phyloP scores from a whole-genome alignment of 129 eudicot genomes.

The Tagetes erecta region DNA sequence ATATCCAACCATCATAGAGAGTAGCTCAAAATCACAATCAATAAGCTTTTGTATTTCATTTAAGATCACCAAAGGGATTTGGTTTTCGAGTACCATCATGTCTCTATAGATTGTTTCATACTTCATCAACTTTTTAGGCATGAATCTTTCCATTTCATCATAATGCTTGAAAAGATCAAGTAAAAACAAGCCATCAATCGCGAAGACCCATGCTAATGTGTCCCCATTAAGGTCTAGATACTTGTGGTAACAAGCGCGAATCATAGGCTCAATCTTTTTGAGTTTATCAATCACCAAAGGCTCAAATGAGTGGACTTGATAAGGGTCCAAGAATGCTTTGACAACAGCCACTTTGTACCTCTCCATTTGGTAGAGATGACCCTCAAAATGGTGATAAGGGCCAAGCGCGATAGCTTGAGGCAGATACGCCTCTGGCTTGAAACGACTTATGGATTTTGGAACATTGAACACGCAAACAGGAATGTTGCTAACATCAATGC shows the following conservation, averaged over 20 bases:
- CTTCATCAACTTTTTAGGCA: conserved; percentile 11
- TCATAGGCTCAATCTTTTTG: conserved; percentile 22
- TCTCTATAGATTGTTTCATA: conserved; percentile 32
- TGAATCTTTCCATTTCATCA: conserved; percentile 6
- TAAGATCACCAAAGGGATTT: conserved; percentile 37
- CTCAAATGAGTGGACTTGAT: conserved; percentile 12
- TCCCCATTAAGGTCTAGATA: conserved; percentile 40
- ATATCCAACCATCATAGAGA: conserved; percentile 20
- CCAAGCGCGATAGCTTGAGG: conserved; percentile 47
- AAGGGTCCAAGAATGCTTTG: conserved; percentile 18
- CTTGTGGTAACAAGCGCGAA: conserved; percentile 41
- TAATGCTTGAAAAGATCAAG: conserved; percentile 28
- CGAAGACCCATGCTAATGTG: conserved; percentile 39
- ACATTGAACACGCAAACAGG: conserved; percentile 39
- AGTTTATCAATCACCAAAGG: conserved; percentile 26
- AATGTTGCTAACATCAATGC: conserved; percentile 21
- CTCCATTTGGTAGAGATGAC: conserved; percentile 42
- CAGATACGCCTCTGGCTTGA: conserved; percentile 47
- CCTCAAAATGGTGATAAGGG: conserved; percentile 44
- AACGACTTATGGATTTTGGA: conserved; percentile 31
- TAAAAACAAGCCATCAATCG: conserved; percentile 42
- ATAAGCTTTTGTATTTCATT: conserved; percentile 31
- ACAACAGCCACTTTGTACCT: conserved; percentile 42
- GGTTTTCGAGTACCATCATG: conserved; percentile 50
- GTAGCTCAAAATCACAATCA: conserved; percentile 14